A percentile compares a stretch with the other conserved stretches of the same genome.
Conservation (phyloP, 2,329 filamentous ascomycete genomes). For the Waltergamsia citrina region DNA sequence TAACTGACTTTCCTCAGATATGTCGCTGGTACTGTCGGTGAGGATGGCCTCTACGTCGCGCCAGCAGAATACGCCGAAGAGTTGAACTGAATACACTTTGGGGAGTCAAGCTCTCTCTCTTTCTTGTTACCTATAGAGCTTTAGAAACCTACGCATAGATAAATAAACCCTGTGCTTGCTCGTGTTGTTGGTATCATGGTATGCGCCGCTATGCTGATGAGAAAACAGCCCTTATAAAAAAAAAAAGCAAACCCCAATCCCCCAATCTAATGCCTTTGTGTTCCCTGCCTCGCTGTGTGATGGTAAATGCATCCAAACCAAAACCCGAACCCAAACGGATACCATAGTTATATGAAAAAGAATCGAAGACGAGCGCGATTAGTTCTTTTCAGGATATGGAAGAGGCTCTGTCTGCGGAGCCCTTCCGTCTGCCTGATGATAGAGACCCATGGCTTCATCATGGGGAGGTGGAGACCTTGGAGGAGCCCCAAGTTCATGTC, state of each 20-base stretch:
- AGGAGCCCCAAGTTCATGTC: too few species aligned
- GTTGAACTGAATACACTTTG: conserved; percentile 20
- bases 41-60: conserved; percentile 24
- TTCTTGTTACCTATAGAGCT: too few species aligned
- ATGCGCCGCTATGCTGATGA: too few species aligned
- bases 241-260: too few species aligned
- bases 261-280: too few species aligned
- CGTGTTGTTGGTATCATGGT: too few species aligned
- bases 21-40: conserved; percentile 26
- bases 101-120: too few species aligned
- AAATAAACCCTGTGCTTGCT: too few species aligned
- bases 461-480: conserved; percentile 13
- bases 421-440: conserved; percentile 20
- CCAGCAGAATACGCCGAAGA: conserved; percentile 23
- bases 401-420: conserved; percentile 7
- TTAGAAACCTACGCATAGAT: too few species aligned
- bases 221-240: too few species aligned
- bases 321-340: not conserved
- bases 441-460: conserved; percentile 17
- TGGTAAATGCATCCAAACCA: not conserved
- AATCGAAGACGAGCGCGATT: not conserved
- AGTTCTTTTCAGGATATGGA: conserved; percentile 14
- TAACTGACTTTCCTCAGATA: conserved; percentile 22
- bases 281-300: too few species aligned
- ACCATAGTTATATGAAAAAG: not conserved